Evolutionary conservation across 306 rosid species (phyloP).

Genomic region (Prunus armeniaca): DNA sequence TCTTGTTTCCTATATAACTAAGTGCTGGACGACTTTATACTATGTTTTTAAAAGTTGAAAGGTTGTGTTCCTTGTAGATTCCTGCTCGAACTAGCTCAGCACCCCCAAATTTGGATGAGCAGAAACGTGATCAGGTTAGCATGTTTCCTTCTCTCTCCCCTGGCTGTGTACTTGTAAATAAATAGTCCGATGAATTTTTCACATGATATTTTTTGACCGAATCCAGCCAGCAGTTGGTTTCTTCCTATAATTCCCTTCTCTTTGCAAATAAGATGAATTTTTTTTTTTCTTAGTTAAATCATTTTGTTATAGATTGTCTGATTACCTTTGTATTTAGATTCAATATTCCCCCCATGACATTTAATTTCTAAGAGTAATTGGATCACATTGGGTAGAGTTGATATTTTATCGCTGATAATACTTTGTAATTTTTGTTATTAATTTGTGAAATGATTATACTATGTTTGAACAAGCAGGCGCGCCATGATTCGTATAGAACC

Average conservation of each 20-base stretch:
- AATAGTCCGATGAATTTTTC: slow-evolving; percentile 7
- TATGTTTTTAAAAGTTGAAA: not conserved
- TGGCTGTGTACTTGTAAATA: slow-evolving; percentile 11
- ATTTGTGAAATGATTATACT: slow-evolving; percentile 9
- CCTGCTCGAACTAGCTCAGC: slow-evolving; percentile 97
- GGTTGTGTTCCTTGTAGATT: slow-evolving; percentile 45
- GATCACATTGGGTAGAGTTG: not conserved
- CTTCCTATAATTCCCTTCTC: not conserved
- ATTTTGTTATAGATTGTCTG: not conserved
- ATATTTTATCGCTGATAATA: not conserved
- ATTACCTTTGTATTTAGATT: not conserved
- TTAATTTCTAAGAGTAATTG: not conserved
- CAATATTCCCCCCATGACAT: not conserved
- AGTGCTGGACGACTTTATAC: not conserved
- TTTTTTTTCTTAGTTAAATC: not conserved
- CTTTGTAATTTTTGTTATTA: not conserved
- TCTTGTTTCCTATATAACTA: not conserved
- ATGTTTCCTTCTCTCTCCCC: not conserved
- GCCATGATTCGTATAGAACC: slow-evolving; percentile 49
- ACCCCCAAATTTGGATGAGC: slow-evolving; percentile 97
- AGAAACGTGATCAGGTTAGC: slow-evolving; percentile 77
- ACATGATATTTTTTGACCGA: not conserved
- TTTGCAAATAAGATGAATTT: not conserved
- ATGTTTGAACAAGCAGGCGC: slow-evolving; percentile 54
- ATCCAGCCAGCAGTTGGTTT: not conserved